These are phyloP conservation scores for Blastobotrys niveus DNA, from an alignment of 1,139 yeast genomes.

Conservation along the genomic window DNA sequence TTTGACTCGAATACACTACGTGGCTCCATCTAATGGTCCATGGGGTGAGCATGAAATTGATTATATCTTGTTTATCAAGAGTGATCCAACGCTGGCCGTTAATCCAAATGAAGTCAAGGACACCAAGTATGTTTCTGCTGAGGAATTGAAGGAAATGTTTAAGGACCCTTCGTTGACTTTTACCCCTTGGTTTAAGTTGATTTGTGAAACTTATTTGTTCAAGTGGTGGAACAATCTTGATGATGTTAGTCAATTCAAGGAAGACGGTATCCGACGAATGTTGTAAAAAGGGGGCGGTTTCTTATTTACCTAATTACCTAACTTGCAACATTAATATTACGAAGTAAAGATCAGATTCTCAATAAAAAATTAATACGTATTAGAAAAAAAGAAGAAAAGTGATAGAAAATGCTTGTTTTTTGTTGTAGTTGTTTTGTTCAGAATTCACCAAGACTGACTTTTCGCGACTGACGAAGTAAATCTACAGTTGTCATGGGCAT, in stretches of 20 bases:
- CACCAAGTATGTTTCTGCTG: constrained; percentile 61
- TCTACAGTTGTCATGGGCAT: too few species aligned
- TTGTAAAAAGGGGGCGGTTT: too few species aligned
- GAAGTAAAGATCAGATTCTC: neutral
- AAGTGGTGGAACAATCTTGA: constrained; percentile 88
- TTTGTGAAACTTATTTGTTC: constrained; percentile 84
- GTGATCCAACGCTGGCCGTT: constrained; percentile 50
- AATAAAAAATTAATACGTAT: too few species aligned
- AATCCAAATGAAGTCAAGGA: constrained; percentile 78
- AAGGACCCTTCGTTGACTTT: constrained; percentile 55
- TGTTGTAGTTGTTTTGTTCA: neutral
- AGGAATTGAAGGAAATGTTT: constrained; percentile 71
- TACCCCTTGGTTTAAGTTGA: constrained; percentile 97
- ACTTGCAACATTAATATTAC: neutral
- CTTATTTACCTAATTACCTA: neutral
- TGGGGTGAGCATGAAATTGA: constrained; percentile 99
- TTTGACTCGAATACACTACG: constrained; percentile 90
- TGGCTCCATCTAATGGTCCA: constrained; percentile 72
- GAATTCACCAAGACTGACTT: too few species aligned
- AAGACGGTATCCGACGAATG: constrained; percentile 29
- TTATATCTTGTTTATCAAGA: constrained; percentile 74
- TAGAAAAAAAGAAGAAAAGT: too few species aligned
- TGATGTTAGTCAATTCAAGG: constrained; percentile 42
- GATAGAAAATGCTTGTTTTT: neutral
- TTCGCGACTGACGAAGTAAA: too few species aligned